Conservation (phyloP, 2,329 filamentous ascomycete species). For the Pseudogymnoascus sp. region DNA sequence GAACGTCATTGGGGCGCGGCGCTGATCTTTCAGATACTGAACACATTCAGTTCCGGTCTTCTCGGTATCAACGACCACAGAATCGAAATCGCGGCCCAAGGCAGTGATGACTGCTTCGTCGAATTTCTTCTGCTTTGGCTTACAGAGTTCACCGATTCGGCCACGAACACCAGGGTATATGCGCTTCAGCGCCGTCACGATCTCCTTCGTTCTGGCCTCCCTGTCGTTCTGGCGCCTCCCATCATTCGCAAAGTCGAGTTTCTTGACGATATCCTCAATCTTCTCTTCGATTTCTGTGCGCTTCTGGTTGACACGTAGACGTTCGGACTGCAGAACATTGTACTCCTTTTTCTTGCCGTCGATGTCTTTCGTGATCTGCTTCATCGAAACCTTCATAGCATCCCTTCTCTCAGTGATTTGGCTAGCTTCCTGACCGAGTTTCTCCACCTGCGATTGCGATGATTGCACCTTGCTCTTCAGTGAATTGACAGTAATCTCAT, state of each 20-base stretch:
- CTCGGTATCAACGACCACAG: slow-evolving; percentile 90
- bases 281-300: slow-evolving; percentile 89
- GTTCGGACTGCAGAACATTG: slow-evolving; percentile 77
- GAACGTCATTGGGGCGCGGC: slow-evolving; percentile 82
- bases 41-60: slow-evolving; percentile 93
- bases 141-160: slow-evolving; percentile 83
- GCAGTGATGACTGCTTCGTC: slow-evolving; percentile 90
- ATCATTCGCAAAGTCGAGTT: slow-evolving; percentile 79
- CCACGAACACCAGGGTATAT: slow-evolving; percentile 90
- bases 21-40: slow-evolving; percentile 85
- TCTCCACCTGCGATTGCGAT: slow-evolving; percentile 65
- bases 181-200: slow-evolving; percentile 77
- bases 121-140: slow-evolving; percentile 95
- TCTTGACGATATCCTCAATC: slow-evolving; percentile 70
- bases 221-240: slow-evolving; percentile 79
- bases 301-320: slow-evolving; percentile 71
- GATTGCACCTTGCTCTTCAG: slow-evolving; percentile 82
- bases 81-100: slow-evolving; percentile 87
- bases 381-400: slow-evolving; percentile 54
- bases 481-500: slow-evolving; percentile 84
- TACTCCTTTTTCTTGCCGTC: slow-evolving; percentile 85
- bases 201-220: slow-evolving; percentile 73
- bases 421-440: slow-evolving; percentile 64
- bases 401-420: slow-evolving; percentile 63
- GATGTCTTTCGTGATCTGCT: slow-evolving; percentile 69